Evolutionary conservation across 306 rosid genomes (phyloP).

Genomic region (Rosa rugosa): DNA sequence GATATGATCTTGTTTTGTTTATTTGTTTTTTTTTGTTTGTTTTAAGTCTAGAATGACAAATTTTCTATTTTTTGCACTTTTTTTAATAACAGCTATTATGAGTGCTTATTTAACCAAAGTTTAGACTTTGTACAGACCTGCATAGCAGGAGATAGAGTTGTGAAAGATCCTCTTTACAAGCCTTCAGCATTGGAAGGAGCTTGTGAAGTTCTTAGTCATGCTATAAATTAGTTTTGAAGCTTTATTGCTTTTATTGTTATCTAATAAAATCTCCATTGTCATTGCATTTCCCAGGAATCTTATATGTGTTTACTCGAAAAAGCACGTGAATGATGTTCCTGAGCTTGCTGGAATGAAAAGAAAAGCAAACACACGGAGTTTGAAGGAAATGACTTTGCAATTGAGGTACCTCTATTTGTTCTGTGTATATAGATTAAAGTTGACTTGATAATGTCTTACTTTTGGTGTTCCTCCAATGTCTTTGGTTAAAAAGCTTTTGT

Average conservation of each 20-base stretch:
- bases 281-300: conserved; percentile 61
- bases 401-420: conserved; percentile 60
- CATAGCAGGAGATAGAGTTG: conserved; percentile 95
- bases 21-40: not conserved
- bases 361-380: conserved; percentile 77
- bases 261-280: not conserved
- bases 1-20: not conserved
- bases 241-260: conserved; percentile 11
- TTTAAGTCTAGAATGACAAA: not conserved
- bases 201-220: conserved; percentile 28
- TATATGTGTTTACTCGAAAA: conserved; percentile 93
- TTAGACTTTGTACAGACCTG: conserved; percentile 54
- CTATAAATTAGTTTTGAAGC: conserved; percentile 11
- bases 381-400: conserved; percentile 93
- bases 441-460: conserved; percentile 7
- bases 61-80: conserved; percentile 17
- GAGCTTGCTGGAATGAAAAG: conserved; percentile 82
- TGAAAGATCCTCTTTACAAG: conserved; percentile 89
- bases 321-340: conserved; percentile 91
- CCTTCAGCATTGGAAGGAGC: conserved; percentile 98
- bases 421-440: conserved; percentile 21
- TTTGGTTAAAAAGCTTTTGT: not conserved
- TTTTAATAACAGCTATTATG: conserved; percentile 2
- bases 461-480: not conserved
- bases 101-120: conserved; percentile 39